Conservation (phyloP, 768 basidiomycete genomes). For the Gautieria morchelliformis region DNA sequence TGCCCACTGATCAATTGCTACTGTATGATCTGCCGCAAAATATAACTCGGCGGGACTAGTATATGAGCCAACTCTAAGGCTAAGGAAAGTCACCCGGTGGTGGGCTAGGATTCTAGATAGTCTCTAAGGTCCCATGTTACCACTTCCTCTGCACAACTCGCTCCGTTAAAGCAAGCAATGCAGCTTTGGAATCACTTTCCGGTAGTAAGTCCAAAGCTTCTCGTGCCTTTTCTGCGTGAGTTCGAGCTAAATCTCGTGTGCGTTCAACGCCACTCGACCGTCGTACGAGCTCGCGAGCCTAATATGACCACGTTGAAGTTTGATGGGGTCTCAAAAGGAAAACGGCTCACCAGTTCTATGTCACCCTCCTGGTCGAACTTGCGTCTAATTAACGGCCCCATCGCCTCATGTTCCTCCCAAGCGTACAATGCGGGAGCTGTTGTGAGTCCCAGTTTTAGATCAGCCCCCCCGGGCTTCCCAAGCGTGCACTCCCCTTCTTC, state of each 20-base stretch:
- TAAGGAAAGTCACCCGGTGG: too few species aligned
- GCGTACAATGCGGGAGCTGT: conserved; percentile 84
- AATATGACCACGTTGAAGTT: conserved; percentile 1
- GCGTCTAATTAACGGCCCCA: conserved; percentile 70
- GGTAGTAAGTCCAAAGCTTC: conserved; percentile 63
- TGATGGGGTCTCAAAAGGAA: background rate
- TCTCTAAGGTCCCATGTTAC: conserved; percentile 19
- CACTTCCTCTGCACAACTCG: conserved; percentile 54
- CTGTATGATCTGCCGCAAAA: too few species aligned
- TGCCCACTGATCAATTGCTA: too few species aligned
- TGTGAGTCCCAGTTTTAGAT: conserved; percentile 74
- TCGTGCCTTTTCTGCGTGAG: conserved; percentile 69
- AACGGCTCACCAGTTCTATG: conserved; percentile 54
- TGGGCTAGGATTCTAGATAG: too few species aligned
- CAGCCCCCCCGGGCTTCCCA: conserved; percentile 88
- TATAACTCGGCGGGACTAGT: too few species aligned
- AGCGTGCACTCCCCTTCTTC: conserved; percentile 65
- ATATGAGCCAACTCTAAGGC: too few species aligned
- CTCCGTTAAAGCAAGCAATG: conserved; percentile 64
- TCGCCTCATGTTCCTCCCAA: conserved; percentile 62
- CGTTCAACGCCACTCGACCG: conserved; percentile 67
- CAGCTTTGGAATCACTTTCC: conserved; percentile 68
- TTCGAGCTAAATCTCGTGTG: conserved; percentile 64
- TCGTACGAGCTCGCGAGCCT: conserved; percentile 64
- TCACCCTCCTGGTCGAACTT: conserved; percentile 74